Evolutionary conservation across 345 rosid genomes (phyloP).

Genomic region (Noccaea bulbosa): DNA sequence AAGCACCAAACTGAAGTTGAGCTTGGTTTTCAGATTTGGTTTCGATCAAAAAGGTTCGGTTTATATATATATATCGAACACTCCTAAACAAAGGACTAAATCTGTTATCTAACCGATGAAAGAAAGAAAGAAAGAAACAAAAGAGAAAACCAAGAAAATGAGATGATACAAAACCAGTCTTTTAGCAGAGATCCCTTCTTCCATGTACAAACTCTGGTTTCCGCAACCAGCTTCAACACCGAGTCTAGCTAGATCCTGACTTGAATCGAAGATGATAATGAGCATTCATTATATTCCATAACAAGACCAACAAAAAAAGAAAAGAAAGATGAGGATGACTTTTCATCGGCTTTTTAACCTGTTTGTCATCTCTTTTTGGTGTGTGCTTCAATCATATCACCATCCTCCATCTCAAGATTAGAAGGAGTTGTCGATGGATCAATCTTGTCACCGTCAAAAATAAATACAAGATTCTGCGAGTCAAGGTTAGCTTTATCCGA

Average conservation of each 20-base stretch:
- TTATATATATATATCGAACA: conserved; percentile 28
- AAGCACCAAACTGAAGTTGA: neutral
- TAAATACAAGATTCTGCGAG: conserved; percentile 57
- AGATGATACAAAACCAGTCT: conserved; percentile 33
- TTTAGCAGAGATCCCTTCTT: conserved; percentile 27
- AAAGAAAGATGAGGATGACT: neutral
- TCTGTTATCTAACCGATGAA: conserved; percentile 1
- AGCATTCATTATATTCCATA: conserved; percentile 4
- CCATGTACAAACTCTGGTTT: conserved; percentile 35
- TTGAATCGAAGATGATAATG: conserved; percentile 3
- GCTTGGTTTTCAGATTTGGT: conserved; percentile 4
- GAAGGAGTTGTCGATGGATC: conserved; percentile 67
- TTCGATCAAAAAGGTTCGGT: conserved; percentile 16
- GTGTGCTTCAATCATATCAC: conserved; percentile 85
- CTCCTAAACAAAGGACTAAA: conserved; percentile 1
- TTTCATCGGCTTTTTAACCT: conserved; percentile 24
- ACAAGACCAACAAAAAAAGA: neutral
- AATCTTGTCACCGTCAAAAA: conserved; percentile 83
- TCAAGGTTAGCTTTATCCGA: conserved; percentile 64
- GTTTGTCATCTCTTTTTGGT: conserved; percentile 54
- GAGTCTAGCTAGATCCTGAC: conserved; percentile 8
- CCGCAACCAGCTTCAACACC: neutral
- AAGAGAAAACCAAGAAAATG: conserved; percentile 5
- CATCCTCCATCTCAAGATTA: conserved; percentile 87
- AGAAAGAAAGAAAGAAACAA: neutral